These are phyloP conservation scores for Kwoniella pini DNA, from an alignment of 768 basidiomycete species.

Conservation along the genomic window DNA sequence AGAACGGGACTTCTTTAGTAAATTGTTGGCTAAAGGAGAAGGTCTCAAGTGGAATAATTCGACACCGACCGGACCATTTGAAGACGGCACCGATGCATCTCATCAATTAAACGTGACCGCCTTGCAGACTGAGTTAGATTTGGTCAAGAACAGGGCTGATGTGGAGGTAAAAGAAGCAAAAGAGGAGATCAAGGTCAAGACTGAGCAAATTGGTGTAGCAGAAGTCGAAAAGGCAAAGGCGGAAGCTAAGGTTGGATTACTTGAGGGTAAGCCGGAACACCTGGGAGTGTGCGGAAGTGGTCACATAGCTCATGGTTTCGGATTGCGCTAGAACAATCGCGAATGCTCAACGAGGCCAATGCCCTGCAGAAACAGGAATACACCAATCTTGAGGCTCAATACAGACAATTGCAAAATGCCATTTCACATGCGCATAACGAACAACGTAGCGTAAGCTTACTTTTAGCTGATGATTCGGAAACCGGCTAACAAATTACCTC, in stretches of 20 bases:
- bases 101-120: slow-evolving; percentile 60
- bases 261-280: slow-evolving; percentile 67
- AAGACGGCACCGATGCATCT: slow-evolving; percentile 22
- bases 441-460: slow-evolving; percentile 29
- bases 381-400: slow-evolving; percentile 32
- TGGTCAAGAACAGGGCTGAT: slow-evolving; percentile 76
- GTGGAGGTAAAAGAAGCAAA: slow-evolving; percentile 71
- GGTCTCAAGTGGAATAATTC: slow-evolving; percentile 55
- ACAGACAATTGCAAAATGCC: slow-evolving; percentile 34
- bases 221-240: slow-evolving; percentile 75
- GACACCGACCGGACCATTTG: slow-evolving; percentile 19
- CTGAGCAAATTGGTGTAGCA: slow-evolving; percentile 68
- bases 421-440: slow-evolving; percentile 38
- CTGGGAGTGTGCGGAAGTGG: too few species aligned
- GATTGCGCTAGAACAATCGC: slow-evolving; percentile 36
- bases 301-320: too few species aligned
- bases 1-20: slow-evolving; percentile 81
- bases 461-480: slow-evolving; percentile 1
- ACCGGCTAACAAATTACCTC: neutral
- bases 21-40: slow-evolving; percentile 62
- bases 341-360: slow-evolving; percentile 36
- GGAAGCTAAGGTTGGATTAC: slow-evolving; percentile 75
- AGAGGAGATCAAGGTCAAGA: slow-evolving; percentile 67
- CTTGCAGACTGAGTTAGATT: slow-evolving; percentile 76
- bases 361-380: slow-evolving; percentile 44